phyloP scores from a whole-genome alignment of 176 grass and related monocot species.

The Oryza glaberrima region DNA sequence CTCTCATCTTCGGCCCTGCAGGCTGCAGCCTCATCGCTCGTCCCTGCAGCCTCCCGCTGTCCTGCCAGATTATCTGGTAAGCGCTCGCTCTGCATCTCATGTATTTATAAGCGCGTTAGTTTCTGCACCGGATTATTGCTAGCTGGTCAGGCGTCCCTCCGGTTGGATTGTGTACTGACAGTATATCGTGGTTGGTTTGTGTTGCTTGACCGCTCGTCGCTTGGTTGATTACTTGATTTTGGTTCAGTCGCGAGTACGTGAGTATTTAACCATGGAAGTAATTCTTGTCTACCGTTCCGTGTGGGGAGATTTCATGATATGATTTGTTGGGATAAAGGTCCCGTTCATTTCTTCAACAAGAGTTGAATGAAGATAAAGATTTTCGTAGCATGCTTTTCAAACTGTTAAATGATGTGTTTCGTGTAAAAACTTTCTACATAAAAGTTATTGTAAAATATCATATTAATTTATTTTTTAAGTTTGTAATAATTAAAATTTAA shows the following conservation, averaged over 20 bases:
- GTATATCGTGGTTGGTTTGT: background rate
- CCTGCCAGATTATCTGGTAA: background rate
- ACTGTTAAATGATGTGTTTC: no score
- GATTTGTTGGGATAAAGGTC: background rate
- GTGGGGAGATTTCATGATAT: background rate
- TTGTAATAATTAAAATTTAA: no score
- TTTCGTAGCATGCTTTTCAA: no score
- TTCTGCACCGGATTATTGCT: background rate
- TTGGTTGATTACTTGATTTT: background rate
- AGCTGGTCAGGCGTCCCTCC: background rate
- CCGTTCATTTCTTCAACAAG: no score
- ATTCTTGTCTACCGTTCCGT: background rate
- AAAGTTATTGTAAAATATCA: no score
- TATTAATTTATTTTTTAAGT: no score
- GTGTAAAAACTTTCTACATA: no score
- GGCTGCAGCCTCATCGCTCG: no score
- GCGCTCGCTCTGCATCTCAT: background rate
- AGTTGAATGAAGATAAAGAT: no score
- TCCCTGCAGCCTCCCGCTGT: no score
- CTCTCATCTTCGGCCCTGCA: no score
- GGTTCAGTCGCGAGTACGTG: no score
- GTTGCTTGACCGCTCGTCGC: background rate
- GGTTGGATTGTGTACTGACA: background rate
- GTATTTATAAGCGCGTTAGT: background rate
- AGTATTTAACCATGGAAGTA: background rate